Percentiles rank a stretch among this genome's conserved stretches.
Conservation (phyloP, 306 rosid species). For the Macrotyloma uniflorum region DNA sequence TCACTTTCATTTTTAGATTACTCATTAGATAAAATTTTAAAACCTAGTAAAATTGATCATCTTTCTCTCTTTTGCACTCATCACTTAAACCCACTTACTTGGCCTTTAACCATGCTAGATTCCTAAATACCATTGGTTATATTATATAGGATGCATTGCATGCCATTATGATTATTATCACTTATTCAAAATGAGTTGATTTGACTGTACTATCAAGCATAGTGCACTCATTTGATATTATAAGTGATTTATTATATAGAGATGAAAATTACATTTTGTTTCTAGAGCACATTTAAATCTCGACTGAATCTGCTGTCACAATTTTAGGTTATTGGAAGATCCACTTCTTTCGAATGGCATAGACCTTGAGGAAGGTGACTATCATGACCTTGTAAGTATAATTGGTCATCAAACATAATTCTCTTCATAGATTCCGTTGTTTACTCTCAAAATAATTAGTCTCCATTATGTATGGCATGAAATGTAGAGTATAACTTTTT, state of each 20-base stretch:
- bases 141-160: conserved; percentile 9
- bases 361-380: conserved; percentile 75
- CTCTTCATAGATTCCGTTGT: conserved; percentile 19
- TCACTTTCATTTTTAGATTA: conserved; percentile 29
- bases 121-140: conserved; percentile 8
- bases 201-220: conserved; percentile 5
- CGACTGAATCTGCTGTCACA: conserved; percentile 37
- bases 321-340: conserved; percentile 73
- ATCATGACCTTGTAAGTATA: conserved; percentile 63
- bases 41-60: conserved; percentile 18
- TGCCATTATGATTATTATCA: conserved; percentile 15
- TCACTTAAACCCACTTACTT: conserved; percentile 24
- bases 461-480: background rate
- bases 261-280: conserved; percentile 24
- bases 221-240: conserved; percentile 16
- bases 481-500: conserved; percentile 4
- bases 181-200: conserved; percentile 25
- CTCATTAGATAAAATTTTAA: conserved; percentile 8
- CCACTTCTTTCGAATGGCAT: conserved; percentile 64
- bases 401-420: background rate
- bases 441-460: conserved; percentile 22
- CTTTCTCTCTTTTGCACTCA: conserved; percentile 4
- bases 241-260: background rate
- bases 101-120: conserved; percentile 19
- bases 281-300: conserved; percentile 19